Evolutionary conservation across 805 yeast species (phyloP).

Genomic region (Brettanomyces naardenensis): DNA sequence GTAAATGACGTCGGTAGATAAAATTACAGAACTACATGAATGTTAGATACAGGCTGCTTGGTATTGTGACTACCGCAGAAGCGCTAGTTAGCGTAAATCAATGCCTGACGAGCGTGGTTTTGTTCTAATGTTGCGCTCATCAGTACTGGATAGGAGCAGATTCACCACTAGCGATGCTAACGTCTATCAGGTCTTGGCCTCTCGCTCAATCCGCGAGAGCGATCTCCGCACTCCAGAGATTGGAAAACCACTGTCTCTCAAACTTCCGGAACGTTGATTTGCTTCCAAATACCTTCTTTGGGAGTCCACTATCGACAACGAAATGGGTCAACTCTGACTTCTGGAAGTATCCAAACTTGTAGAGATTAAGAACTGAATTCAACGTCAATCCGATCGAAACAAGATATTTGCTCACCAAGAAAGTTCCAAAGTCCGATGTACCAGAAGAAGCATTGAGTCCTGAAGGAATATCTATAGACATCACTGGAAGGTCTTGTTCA

Average conservation of each 20-base stretch:
- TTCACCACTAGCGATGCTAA: too few species aligned
- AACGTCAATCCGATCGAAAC: conserved; percentile 70
- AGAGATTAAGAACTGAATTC: conserved; percentile 52
- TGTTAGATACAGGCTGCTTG: too few species aligned
- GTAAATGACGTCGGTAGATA: too few species aligned
- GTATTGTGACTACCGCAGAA: too few species aligned
- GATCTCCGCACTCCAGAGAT: conserved; percentile 13
- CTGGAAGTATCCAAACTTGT: conserved; percentile 43
- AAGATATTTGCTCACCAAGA: conserved; percentile 41
- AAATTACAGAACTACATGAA: too few species aligned
- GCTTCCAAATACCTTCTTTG: conserved; percentile 41
- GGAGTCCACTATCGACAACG: conserved; percentile 65
- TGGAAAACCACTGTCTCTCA: conserved; percentile 28
- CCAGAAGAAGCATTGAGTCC: conserved; percentile 86
- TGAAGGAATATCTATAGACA: conserved; percentile 75
- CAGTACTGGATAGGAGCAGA: too few species aligned
- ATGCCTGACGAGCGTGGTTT: too few species aligned
- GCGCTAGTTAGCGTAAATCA: too few species aligned
- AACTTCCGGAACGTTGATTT: conserved; percentile 39
- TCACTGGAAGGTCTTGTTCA: conserved; percentile 32
- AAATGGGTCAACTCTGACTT: conserved; percentile 47
- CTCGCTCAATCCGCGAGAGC: too few species aligned
- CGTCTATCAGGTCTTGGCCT: too few species aligned
- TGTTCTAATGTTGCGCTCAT: too few species aligned
- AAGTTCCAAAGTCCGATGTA: conserved; percentile 20